Base-by-base conservation (phyloP, 257 asterid species). In the Gentiana straminea region DNA sequence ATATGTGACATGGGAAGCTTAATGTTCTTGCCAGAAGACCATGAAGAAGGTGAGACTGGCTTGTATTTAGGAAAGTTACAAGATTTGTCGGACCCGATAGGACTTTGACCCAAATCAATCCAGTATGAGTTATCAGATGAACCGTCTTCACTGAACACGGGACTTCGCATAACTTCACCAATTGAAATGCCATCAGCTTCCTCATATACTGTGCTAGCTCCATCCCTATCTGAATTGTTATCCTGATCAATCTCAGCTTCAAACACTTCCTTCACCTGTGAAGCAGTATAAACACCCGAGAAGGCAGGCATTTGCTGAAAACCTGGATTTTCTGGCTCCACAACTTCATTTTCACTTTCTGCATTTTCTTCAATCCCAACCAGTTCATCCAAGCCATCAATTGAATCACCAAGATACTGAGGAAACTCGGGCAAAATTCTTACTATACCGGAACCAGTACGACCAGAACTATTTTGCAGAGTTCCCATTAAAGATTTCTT, bases 81-180 rank as follows among this genome's bases (percentile, higher is more conserved):
- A 7, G 61, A 47, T 35, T 57, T 52, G 34, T 70, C 75, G 8
- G 68, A 65, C 2, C 68, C 68, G 50, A 61, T 10, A 5, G 75
- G 75, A 60, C 75, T 70, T 7, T 61, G 71, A 32, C 71, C 71
- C 49, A 70, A 61, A 57, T 70, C 71, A 36, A 65, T 70, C 75
- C 75, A 70, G 35, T 34, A 70, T 6, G 67, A 64, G 55, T 64
- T 70, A 12, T 70, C 75, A 45, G 68, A 70, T 35, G 70, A 69
- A 33, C 43, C 71, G 34, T 65, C 75, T 56, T 65, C 71, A 57
- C 71, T 65, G 46, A 65, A 70, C 35, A 47, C 43, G 3, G 75
- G 75, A 52, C 75, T 70, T 51, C 57, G 61, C 54, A 70, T 70
- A 53, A 70, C 62, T 56, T 65, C 75, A 38, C 71, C 71, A 52